Percentiles rank a stretch among this genome's conserved stretches.
Evolutionary conservation across 2,329 filamentous ascomycete species (phyloP).

Genomic region (Metarhizium album): DNA sequence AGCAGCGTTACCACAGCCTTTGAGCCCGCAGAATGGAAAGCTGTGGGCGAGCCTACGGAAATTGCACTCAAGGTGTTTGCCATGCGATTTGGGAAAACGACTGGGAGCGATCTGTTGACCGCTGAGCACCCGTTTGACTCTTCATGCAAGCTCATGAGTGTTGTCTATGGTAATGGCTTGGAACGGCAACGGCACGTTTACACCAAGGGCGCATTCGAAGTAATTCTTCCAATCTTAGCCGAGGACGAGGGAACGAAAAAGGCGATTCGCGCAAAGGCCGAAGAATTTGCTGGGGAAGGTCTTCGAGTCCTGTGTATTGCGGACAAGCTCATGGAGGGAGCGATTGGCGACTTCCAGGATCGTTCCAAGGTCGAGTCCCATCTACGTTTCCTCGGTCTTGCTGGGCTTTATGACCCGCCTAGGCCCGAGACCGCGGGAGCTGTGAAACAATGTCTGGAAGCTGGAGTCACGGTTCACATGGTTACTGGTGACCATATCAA

Average conservation of each 20-base stretch:
- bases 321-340: conserved; percentile 30
- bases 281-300: conserved; percentile 49
- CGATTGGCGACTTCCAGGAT: conserved; percentile 28
- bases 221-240: conserved; percentile 41
- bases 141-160: conserved; percentile 64
- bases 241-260: conserved; percentile 35
- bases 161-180: conserved; percentile 41
- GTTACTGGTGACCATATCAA: conserved; percentile 59
- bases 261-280: conserved; percentile 37
- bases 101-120: conserved; percentile 35
- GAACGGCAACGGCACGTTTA: conserved; percentile 33
- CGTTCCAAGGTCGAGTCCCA: conserved; percentile 44
- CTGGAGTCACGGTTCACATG: conserved; percentile 59
- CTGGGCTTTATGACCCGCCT: conserved; percentile 63
- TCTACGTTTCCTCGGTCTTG: conserved; percentile 56
- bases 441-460: conserved; percentile 46
- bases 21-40: conserved; percentile 39
- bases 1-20: conserved; percentile 36
- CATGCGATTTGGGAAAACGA: conserved; percentile 50
- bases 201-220: conserved; percentile 48
- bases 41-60: conserved; percentile 58
- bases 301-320: conserved; percentile 61
- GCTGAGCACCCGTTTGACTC: conserved; percentile 66
- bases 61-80: conserved; percentile 66
- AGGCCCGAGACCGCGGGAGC: conserved; percentile 54